These are phyloP conservation scores for Cryptosporidium sp. DNA, from an alignment of 169 alveolate genomes.

Conservation along the genomic window DNA sequence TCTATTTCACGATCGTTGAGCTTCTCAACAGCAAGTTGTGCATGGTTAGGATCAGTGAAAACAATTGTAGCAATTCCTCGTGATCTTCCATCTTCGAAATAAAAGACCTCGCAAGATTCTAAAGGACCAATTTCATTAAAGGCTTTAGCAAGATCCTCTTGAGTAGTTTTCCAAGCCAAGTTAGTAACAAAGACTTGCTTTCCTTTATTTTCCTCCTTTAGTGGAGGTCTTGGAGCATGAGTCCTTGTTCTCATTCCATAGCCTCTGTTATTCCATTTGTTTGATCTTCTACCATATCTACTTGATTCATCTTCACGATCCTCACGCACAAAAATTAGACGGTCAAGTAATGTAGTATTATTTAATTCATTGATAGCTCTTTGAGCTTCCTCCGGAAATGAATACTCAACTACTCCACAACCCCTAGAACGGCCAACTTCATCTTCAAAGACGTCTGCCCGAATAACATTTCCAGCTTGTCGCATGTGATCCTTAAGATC, in stretches of 20 bases:
- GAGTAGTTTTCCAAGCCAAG: slow-evolving; percentile 73
- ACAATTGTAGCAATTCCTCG: slow-evolving; percentile 73
- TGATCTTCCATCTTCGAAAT: slow-evolving; percentile 73
- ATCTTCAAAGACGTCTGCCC: slow-evolving; percentile 92
- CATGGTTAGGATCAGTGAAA: slow-evolving; percentile 53
- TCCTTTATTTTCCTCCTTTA: slow-evolving; percentile 64
- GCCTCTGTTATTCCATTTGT: slow-evolving; percentile 60
- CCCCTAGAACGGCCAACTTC: slow-evolving; percentile 90
- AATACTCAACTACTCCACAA: slow-evolving; percentile 88
- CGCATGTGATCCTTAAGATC: slow-evolving; percentile 91
- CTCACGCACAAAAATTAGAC: slow-evolving; percentile 87
- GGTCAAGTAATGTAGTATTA: slow-evolving; percentile 84
- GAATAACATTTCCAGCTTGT: slow-evolving; percentile 90
- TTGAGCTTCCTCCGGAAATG: slow-evolving; percentile 84
- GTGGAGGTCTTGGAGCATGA: slow-evolving; percentile 75
- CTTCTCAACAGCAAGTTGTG: slow-evolving; percentile 70
- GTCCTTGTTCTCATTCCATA: slow-evolving; percentile 66
- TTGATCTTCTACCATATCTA: slow-evolving; percentile 62
- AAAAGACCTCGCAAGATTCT: slow-evolving; percentile 73
- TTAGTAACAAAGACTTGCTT: slow-evolving; percentile 67
- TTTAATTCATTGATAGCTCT: slow-evolving; percentile 85
- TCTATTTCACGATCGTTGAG: slow-evolving; percentile 71
- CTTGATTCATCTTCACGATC: slow-evolving; percentile 83
- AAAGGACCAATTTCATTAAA: slow-evolving; percentile 73
- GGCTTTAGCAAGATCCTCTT: slow-evolving; percentile 68